A percentile compares a stretch with the other conserved stretches of the same genome.
phyloP scores from a whole-genome alignment of 495 filamentous ascomycete genomes.

The Annulohypoxylon bovei region DNA sequence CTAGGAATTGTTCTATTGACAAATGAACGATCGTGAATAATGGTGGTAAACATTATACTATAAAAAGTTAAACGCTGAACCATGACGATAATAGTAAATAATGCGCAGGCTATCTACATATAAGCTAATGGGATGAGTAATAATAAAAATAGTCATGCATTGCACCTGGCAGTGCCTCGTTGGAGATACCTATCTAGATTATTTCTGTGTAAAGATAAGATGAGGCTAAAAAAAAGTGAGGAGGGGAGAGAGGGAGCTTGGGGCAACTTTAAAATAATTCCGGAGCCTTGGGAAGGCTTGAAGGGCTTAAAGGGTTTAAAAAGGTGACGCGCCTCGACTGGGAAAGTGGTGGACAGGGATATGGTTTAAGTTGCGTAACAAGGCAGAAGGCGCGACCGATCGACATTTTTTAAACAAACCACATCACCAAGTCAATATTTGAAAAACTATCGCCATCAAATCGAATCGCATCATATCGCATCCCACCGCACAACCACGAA shows the following conservation, averaged over 20 bases:
- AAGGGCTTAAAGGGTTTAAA: not conserved
- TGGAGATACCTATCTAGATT: not conserved
- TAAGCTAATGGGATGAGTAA: not conserved
- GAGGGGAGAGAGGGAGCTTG: constrained; percentile 26
- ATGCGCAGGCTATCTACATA: constrained; percentile 15
- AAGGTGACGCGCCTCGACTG: constrained; percentile 33
- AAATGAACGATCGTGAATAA: not conserved
- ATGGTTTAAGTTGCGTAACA: constrained; percentile 38
- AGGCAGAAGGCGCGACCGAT: constrained; percentile 40
- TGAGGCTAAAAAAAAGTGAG: not conserved
- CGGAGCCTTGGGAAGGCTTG: not conserved
- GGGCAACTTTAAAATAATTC: constrained; percentile 36
- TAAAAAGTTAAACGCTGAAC: constrained; percentile 15
- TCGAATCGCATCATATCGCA: constrained; percentile 13
- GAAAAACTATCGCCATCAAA: constrained; percentile 25
- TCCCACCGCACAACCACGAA: constrained; percentile 6
- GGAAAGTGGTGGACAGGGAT: constrained; percentile 37
- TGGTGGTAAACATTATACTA: constrained; percentile 17
- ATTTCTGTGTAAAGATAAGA: constrained; percentile 11
- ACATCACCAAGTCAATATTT: constrained; percentile 45
- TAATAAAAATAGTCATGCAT: constrained; percentile 35
- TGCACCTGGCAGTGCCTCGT: constrained; percentile 29
- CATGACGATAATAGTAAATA: constrained; percentile 19
- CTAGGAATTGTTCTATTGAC: not conserved
- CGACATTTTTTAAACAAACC: constrained; percentile 42